phyloP scores from a whole-genome alignment of 371 early-diverging fungal genomes.

The Capillidium heterosporum region DNA sequence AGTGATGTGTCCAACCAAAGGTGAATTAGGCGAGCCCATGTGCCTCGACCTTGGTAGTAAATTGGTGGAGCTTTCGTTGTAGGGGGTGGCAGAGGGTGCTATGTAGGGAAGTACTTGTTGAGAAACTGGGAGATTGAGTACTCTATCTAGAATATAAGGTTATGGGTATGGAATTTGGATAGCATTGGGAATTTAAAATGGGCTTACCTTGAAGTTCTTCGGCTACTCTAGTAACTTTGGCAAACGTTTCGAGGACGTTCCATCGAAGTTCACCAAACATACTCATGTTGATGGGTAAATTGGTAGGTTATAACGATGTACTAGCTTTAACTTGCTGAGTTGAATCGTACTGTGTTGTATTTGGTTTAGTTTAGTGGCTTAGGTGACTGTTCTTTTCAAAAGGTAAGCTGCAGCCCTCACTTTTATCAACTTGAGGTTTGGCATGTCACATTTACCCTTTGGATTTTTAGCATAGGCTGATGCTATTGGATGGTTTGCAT shows the following conservation, averaged over 20 bases:
- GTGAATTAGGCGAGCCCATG: neutral
- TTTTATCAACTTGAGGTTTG: too few relatives aligned
- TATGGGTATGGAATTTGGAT: neutral
- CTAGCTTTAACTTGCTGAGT: too few relatives aligned
- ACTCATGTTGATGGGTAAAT: neutral
- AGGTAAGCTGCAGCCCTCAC: too few relatives aligned
- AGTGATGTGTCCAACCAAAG: too few relatives aligned
- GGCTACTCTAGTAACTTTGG: slow-evolving; percentile 1
- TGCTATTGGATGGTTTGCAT: too few relatives aligned
- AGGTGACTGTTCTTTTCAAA: too few relatives aligned
- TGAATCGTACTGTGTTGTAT: too few relatives aligned
- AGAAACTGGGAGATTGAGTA: neutral
- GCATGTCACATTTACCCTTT: too few relatives aligned
- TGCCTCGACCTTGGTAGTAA: too few relatives aligned
- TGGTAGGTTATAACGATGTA: too few relatives aligned
- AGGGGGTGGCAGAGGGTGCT: neutral
- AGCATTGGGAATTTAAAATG: neutral
- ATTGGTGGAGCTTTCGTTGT: neutral
- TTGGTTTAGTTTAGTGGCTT: too few relatives aligned
- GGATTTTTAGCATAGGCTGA: too few relatives aligned
- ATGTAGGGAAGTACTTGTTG: neutral
- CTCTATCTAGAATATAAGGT: neutral
- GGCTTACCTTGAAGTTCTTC: neutral
- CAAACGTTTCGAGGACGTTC: neutral
- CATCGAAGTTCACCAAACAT: neutral